phyloP scores from a whole-genome alignment of 352 stramenopile species.

The Globisporangium nunn region DNA sequence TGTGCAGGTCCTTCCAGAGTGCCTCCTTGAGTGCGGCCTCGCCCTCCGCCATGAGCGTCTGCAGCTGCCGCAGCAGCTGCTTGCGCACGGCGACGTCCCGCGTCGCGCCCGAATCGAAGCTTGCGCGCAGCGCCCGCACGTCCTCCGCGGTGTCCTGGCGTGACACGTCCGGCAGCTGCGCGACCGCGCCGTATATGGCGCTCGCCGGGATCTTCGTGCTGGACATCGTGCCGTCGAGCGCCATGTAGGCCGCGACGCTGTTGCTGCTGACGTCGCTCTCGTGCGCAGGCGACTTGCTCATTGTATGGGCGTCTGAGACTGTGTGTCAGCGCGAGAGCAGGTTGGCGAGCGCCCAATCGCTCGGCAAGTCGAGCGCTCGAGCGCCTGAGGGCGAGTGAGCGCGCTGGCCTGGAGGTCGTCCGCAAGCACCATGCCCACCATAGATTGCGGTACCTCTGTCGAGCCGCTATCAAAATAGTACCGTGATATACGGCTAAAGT shows the following conservation, averaged over 20 bases:
- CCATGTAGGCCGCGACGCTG: not conserved
- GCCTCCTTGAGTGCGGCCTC: conserved; percentile 36
- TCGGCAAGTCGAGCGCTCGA: no score
- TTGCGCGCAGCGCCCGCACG: conserved; percentile 39
- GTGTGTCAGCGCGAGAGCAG: no score
- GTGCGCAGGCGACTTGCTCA: no score
- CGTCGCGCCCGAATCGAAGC: conserved; percentile 41
- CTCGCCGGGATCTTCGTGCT: not conserved
- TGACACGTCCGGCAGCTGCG: conserved; percentile 31
- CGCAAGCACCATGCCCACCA: no score
- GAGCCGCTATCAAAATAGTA: no score
- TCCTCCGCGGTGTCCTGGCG: conserved; percentile 43
- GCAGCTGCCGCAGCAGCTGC: conserved; percentile 39
- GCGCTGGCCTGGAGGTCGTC: no score
- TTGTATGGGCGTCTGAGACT: no score
- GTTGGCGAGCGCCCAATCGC: no score
- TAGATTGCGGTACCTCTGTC: no score
- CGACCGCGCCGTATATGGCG: conserved; percentile 5
- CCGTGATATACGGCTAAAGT: no score
- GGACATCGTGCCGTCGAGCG: not conserved
- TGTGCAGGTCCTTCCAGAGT: conserved; percentile 63
- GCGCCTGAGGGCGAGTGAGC: no score
- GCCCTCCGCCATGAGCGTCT: conserved; percentile 43
- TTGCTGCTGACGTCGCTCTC: not conserved
- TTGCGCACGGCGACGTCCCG: conserved; percentile 32